Evolutionary conservation across 2,329 filamentous ascomycete genomes (phyloP), one percentile per base, ranked within the genome.

Genomic region (Sporothrix euskadiensis): DNA sequence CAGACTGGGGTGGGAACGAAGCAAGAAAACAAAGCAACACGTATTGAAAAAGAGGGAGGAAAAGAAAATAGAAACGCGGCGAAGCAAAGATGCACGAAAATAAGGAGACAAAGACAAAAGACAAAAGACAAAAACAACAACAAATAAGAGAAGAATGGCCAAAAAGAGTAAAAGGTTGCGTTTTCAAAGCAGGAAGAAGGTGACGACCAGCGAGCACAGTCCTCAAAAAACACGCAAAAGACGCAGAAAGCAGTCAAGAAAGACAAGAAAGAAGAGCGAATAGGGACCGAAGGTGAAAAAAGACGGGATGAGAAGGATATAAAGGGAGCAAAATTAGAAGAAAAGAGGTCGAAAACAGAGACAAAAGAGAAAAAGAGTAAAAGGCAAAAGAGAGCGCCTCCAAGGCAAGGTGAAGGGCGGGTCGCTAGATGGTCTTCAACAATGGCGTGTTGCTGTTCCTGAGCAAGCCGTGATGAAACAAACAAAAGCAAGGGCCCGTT

Each of bases 361-460:
- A 41, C 26, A 26, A 56, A 19, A 65, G 52, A 14, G n/a, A 71
- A 39, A 32, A n/a, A 56, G 54, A 26, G 44, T 6, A 57, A 32
- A 26, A 26, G 7, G 30, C 14, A 59, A 56, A 49, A 9, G 19
- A 47, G 41, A 47, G 61, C 2, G 44, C 44, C 44, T 49, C 44
- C 35, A 22, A 66, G 22, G 70, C 44, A 22, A 66, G 22, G 70
- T 47, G 52, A 49, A 69, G 22, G 59, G 54, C 16, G 54, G 41
- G 30, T 32, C 14, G 22, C 35, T 22, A 39, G 54, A 56, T 16
- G 49, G 54, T 57, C 69, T 32, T 41, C 68, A 26, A 57, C 19
- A 41, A 57, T 44, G 66, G 72, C 66, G 71, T 77, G 76, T 76
- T 47, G 74, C 47, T 71, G 32, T 54, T 26, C 65, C 66, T 69